phyloP scores from a whole-genome alignment of 2,329 filamentous ascomycete genomes.

The Epicoccum nigrum region DNA sequence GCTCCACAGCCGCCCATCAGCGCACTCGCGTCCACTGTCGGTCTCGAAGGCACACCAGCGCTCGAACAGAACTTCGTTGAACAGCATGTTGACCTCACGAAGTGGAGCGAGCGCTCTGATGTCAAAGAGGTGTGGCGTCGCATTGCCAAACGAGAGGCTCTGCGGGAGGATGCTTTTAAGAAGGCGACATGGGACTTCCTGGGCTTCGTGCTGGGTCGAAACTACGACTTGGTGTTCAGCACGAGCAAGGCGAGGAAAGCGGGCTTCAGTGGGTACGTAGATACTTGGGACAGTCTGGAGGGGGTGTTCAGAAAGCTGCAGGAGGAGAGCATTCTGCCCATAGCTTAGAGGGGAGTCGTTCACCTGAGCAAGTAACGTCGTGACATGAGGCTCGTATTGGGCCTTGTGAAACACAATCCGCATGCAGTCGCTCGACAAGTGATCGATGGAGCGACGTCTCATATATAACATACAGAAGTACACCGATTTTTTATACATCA shows the following conservation, averaged over 20 bases:
- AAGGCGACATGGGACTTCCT: slow-evolving; percentile 55
- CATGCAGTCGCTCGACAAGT: no score
- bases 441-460: no score
- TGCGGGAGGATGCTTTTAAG: slow-evolving; percentile 50
- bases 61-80: slow-evolving; percentile 36
- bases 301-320: slow-evolving; percentile 46
- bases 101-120: slow-evolving; percentile 50
- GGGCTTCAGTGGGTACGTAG: slow-evolving; percentile 49
- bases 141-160: slow-evolving; percentile 42
- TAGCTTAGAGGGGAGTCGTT: no score
- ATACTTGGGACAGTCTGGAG: slow-evolving; percentile 48
- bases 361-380: no score
- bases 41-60: slow-evolving; percentile 14
- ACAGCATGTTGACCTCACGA: slow-evolving; percentile 50
- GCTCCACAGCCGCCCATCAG: slow-evolving; percentile 36
- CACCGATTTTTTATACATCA: no score
- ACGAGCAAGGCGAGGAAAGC: slow-evolving; percentile 56
- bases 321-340: slow-evolving; percentile 32
- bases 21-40: slow-evolving; percentile 17
- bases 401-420: no score
- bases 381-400: no score
- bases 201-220: slow-evolving; percentile 52
- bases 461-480: no score
- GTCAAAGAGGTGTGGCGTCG: slow-evolving; percentile 49
- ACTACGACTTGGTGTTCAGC: slow-evolving; percentile 50